Percentiles rank a stretch among this genome's conserved stretches.
phyloP scores from a whole-genome alignment of 2,329 filamentous ascomycete genomes.

The Aspergillus brasiliensis region DNA sequence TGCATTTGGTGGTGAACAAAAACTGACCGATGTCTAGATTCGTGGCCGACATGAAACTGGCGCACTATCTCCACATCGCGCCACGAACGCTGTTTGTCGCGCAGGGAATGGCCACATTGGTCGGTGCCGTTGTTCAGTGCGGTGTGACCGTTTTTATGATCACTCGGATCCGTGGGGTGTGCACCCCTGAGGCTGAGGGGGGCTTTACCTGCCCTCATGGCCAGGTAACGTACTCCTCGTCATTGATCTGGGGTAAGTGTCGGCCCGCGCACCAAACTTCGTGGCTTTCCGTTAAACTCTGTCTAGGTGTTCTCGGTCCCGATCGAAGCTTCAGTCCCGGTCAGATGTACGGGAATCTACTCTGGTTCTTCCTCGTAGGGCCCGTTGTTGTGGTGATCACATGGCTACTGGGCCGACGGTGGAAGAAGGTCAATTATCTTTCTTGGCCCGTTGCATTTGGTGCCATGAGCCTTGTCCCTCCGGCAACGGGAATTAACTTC shows the following conservation, averaged over 20 bases:
- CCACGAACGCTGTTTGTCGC: constrained; percentile 54
- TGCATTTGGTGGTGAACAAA: not conserved
- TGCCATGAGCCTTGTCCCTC: constrained; percentile 65
- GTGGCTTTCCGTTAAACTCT: not conserved
- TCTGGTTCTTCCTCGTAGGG: constrained; percentile 73
- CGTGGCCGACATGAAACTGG: constrained; percentile 66
- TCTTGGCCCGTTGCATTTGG: constrained; percentile 70
- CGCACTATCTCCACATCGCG: constrained; percentile 52
- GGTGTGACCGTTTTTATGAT: constrained; percentile 54
- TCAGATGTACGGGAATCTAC: constrained; percentile 64
- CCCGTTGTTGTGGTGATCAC: constrained; percentile 63
- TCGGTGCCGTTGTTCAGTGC: constrained; percentile 53
- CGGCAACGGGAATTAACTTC: constrained; percentile 70
- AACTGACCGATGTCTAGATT: constrained; percentile 49
- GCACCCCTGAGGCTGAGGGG: constrained; percentile 58
- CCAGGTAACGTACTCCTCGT: constrained; percentile 67
- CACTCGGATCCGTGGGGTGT: constrained; percentile 49
- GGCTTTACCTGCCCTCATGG: constrained; percentile 63
- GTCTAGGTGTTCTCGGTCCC: constrained; percentile 62
- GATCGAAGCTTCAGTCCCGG: constrained; percentile 65
- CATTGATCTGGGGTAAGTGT: constrained; percentile 65
- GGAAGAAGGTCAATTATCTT: constrained; percentile 66
- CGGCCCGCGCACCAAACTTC: not conserved
- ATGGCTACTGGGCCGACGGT: constrained; percentile 59
- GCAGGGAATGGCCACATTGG: constrained; percentile 54